A percentile compares a stretch with the other conserved stretches of the same genome.
Evolutionary conservation across 2,329 filamentous ascomycete species (phyloP).

Genomic region (Phyllosticta capitalensis): DNA sequence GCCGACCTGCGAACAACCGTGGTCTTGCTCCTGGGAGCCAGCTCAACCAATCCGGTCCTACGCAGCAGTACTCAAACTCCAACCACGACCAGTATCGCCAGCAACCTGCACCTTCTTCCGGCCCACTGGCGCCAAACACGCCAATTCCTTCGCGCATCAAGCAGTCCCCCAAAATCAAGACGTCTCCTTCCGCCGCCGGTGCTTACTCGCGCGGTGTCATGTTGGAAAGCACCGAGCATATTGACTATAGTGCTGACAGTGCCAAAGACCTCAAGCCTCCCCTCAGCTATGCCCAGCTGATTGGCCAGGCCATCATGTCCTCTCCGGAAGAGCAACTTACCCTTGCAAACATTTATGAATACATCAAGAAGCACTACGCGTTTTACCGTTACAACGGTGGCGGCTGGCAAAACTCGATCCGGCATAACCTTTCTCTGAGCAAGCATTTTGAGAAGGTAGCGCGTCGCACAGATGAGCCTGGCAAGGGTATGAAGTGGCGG

Average conservation of each 20-base stretch:
- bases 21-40: slow-evolving; percentile 18
- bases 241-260: slow-evolving; percentile 72
- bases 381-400: slow-evolving; percentile 81
- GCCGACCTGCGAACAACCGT: slow-evolving; percentile 13
- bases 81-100: slow-evolving; percentile 10
- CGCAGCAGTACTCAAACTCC: slow-evolving; percentile 1
- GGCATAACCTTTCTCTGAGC: slow-evolving; percentile 91
- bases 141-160: slow-evolving; percentile 28
- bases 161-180: slow-evolving; percentile 29
- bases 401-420: slow-evolving; percentile 95
- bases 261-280: slow-evolving; percentile 90
- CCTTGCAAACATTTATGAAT: slow-evolving; percentile 84
- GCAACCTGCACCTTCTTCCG: slow-evolving; percentile 5
- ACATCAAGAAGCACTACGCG: slow-evolving; percentile 82
- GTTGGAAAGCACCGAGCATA: slow-evolving; percentile 45
- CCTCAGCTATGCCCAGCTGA: slow-evolving; percentile 93
- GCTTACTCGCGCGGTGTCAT: slow-evolving; percentile 40
- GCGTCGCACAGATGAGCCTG: slow-evolving; percentile 84
- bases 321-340: slow-evolving; percentile 83
- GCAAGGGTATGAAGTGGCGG: slow-evolving; percentile 99
- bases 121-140: slow-evolving; percentile 16
- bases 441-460: slow-evolving; percentile 92
- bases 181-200: slow-evolving; percentile 32
- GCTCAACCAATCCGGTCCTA: slow-evolving; percentile 14
- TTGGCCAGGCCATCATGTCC: slow-evolving; percentile 88